Base-by-base conservation (phyloP, 2,329 filamentous ascomycete genomes). In the Aspergillus sp. region DNA sequence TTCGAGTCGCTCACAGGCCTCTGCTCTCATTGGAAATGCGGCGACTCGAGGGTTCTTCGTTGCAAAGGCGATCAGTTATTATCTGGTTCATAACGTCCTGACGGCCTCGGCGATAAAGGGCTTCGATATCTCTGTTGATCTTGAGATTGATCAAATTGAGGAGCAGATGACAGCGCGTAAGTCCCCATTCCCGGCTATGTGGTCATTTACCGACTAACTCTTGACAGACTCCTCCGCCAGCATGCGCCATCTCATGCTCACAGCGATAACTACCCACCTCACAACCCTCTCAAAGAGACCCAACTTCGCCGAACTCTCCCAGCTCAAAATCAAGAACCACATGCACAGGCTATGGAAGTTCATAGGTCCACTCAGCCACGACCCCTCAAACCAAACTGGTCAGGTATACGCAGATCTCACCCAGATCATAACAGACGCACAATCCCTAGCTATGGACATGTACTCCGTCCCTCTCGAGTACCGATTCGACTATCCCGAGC, bases 11-110 rank as follows among this genome's bases (percentile, higher is more conserved):
- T 38, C 55, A 2, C 53, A 63, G 7, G 68, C 68, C 4, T 62
- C 61, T 2, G 54, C 62, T 13, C 68, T 76, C 34, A 62, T 76
- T 17, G 61, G 61, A 7, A 66, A 69, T 31, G 31, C 64, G 3
- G 46, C 52, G 4, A 73, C 70, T 4, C 64, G 73, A 15, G 66
- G 60, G 23, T 59, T 68, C 6, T 62, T 71, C 13, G 57, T 77
- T 9, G 61, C 70, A 9, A 74, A 72, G 38, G 67, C 71, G 3
- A 70, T 77, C 47, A 72, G 73, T 53, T 66, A 59, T 28, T 72
- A 69, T 50, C 55, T 74, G 7, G 63, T 67, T 28, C 61, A 63
- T 2, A 59, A 68, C 7, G 57, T 75, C 3, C 54, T 75, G 46
- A 69, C 66, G 9, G 59, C 68, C 23, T 64, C 57, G 3, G 60